phyloP scores from a whole-genome alignment of 306 rosid species.

The Acacia acuminata region DNA sequence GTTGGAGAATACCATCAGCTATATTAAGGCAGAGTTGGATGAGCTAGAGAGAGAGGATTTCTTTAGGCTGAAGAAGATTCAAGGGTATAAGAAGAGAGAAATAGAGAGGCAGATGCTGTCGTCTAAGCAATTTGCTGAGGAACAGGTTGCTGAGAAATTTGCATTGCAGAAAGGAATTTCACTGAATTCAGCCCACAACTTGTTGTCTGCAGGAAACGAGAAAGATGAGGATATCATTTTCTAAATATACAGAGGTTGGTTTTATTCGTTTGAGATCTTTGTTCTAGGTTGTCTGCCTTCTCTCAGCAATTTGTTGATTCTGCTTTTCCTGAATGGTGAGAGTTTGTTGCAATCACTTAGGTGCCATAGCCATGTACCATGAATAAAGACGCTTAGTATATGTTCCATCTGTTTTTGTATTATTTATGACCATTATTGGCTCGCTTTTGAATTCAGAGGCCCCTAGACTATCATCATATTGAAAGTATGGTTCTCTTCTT shows the following conservation, averaged over 20 bases:
- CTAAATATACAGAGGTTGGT: constrained; percentile 41
- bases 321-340: constrained; percentile 9
- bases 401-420: constrained; percentile 39
- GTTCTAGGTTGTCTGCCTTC: constrained; percentile 15
- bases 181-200: constrained; percentile 50
- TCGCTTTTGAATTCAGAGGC: constrained; percentile 28
- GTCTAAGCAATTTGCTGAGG: constrained; percentile 55
- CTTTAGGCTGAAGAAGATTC: constrained; percentile 95
- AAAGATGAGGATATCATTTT: constrained; percentile 86
- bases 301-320: constrained; percentile 15
- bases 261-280: constrained; percentile 28
- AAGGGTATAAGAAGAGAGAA: constrained; percentile 84
- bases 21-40: constrained; percentile 90
- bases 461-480: constrained; percentile 29
- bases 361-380: constrained; percentile 36
- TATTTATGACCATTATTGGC: constrained; percentile 30
- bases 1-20: constrained; percentile 81
- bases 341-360: constrained; percentile 32
- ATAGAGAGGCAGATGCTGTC: constrained; percentile 63
- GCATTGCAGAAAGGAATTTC: constrained; percentile 64
- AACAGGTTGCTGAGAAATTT: constrained; percentile 55
- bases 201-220: constrained; percentile 53
- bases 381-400: constrained; percentile 41
- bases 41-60: constrained; percentile 96
- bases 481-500: constrained; percentile 26